Evolutionary conservation across 257 asterid species (phyloP).

Genomic region (Ilex asprella): DNA sequence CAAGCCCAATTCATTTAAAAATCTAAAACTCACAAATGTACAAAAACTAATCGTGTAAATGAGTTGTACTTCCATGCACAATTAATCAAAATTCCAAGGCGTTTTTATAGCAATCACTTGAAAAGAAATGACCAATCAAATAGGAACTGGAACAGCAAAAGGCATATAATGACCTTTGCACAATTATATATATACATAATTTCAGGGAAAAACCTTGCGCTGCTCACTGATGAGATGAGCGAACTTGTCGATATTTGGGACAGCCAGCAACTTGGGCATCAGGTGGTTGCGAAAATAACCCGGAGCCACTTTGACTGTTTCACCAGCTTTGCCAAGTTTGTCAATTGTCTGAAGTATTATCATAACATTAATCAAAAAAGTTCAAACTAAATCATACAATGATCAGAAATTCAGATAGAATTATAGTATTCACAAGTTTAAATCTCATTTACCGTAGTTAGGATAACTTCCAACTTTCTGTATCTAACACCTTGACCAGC

Average conservation of each 20-base stretch:
- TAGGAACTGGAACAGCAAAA: too few species aligned
- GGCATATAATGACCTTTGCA: too few species aligned
- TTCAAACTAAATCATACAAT: neutral
- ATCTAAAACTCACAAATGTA: too few species aligned
- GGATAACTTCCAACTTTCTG: constrained; percentile 38
- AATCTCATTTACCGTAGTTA: constrained; percentile 27
- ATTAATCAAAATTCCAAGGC: too few species aligned
- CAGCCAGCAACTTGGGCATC: constrained; percentile 92
- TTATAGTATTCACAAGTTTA: neutral
- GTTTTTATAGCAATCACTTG: too few species aligned
- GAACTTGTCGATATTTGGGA: constrained; percentile 86
- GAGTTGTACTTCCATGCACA: too few species aligned
- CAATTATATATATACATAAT: too few species aligned
- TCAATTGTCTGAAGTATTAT: constrained; percentile 36
- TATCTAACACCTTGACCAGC: constrained; percentile 39
- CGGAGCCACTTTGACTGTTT: constrained; percentile 92
- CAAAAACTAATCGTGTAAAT: too few species aligned
- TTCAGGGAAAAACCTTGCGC: constrained; percentile 48
- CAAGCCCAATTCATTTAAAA: too few species aligned
- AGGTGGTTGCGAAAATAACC: constrained; percentile 91
- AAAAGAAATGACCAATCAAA: too few species aligned
- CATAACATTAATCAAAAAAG: too few species aligned
- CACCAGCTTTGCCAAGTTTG: constrained; percentile 91
- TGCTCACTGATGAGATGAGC: constrained; percentile 70
- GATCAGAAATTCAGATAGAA: neutral